These are phyloP conservation scores for Rosa persica DNA, from an alignment of 306 rosid species.

Conservation along the genomic window DNA sequence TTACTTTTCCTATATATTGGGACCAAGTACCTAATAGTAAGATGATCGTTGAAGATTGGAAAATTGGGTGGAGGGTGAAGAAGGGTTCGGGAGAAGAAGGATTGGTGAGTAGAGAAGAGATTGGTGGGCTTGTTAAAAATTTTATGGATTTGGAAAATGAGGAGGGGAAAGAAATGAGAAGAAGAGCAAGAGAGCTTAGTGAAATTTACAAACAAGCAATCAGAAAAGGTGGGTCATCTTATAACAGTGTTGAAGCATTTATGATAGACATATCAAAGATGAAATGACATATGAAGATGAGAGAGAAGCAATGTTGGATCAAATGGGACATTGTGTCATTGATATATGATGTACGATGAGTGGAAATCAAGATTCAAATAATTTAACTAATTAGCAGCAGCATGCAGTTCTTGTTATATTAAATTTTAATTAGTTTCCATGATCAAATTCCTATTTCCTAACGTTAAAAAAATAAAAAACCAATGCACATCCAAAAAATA, in stretches of 20 bases:
- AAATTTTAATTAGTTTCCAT: neutral
- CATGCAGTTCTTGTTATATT: too few relatives aligned
- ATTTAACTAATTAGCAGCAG: too few relatives aligned
- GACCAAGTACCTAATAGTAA: slow-evolving; percentile 51
- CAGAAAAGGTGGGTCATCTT: slow-evolving; percentile 44
- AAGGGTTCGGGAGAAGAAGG: neutral
- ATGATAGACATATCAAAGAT: neutral
- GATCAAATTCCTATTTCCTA: neutral
- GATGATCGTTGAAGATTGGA: slow-evolving; percentile 50
- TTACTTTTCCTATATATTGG: slow-evolving; percentile 46
- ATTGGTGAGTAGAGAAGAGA: slow-evolving; percentile 24
- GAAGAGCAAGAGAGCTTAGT: slow-evolving; percentile 37
- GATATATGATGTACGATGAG: neutral
- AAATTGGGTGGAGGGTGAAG: slow-evolving; percentile 34
- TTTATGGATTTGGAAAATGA: slow-evolving; percentile 10
- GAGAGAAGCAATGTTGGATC: neutral
- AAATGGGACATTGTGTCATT: neutral
- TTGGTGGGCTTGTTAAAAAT: neutral
- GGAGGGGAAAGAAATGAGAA: slow-evolving; percentile 37
- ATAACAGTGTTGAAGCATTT: slow-evolving; percentile 21
- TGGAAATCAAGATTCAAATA: neutral
- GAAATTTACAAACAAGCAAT: slow-evolving; percentile 38
- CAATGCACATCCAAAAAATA: neutral
- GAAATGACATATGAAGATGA: neutral
- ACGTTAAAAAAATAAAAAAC: too few relatives aligned